These are phyloP conservation scores for Phytophthora pisi DNA, from an alignment of 352 stramenopile species.

Conservation along the genomic window DNA sequence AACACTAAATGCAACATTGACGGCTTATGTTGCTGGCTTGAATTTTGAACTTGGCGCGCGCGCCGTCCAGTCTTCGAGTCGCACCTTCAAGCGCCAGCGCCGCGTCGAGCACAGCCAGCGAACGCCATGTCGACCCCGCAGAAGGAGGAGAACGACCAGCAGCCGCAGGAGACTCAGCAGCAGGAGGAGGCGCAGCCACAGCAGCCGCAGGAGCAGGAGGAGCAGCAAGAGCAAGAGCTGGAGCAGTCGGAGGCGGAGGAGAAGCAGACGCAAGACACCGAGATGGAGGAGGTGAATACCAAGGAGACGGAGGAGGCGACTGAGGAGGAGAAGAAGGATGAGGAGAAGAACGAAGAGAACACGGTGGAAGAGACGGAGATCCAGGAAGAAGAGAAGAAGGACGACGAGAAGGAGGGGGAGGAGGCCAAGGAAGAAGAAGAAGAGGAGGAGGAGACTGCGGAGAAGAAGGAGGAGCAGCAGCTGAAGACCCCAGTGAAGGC, in stretches of 20 bases:
- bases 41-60: conserved; percentile 25
- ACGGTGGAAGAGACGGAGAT: not conserved
- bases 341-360: conserved; percentile 4
- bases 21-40: conserved; percentile 9
- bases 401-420: not conserved
- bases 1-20: not conserved
- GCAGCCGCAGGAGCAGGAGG: conserved; percentile 4
- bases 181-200: not conserved
- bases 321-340: conserved; percentile 6
- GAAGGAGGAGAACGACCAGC: conserved; percentile 4
- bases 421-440: not conserved
- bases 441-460: not conserved
- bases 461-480: conserved; percentile 1
- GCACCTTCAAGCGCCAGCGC: conserved; percentile 5
- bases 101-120: not conserved
- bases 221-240: not conserved
- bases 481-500: conserved; percentile 13
- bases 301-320: not conserved
- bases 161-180: conserved; percentile 7
- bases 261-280: conserved; percentile 11
- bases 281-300: conserved; percentile 11
- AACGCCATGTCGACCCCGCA: conserved; percentile 13
- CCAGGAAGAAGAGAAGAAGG: not conserved
- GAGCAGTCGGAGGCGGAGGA: not conserved
- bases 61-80: conserved; percentile 21